Evolutionary conservation across 192 early-diverging fungal genomes (phyloP), one percentile per base, ranked within the genome.

Genomic region (Allomyces javanicus): DNA sequence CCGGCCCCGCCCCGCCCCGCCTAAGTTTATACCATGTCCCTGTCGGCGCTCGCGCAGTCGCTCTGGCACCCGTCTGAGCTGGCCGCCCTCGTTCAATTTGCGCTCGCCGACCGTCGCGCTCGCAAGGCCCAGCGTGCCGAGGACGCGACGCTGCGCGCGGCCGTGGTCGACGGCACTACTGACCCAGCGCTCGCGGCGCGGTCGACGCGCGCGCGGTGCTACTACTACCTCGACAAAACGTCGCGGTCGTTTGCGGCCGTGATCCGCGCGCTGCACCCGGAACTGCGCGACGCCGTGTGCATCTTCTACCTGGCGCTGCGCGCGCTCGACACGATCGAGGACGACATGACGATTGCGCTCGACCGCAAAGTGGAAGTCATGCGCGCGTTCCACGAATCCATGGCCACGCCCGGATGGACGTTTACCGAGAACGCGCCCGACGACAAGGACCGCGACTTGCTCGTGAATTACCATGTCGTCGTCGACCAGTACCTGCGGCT

Each of bases 251-350:
- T 97, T 75, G 85, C 92, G 24, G 84, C 89, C 27, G 95, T 99
- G 64, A 99, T 97, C 77, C 87, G 89, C 74, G 85, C 86, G 66
- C 75, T 92, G 63, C 78, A 89, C 72, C 84, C 85, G 25, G 85
- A 80, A 44, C 77, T 91, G 24, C 85, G 87, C 67, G 88, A 91
- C 68, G 82, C 75, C 72, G 81, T 97, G 62, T 97, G 95, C 73
- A 69, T 99, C 65, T 97, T 98, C 75, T 99, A 99, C 75, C 80
- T 99, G 64, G 79, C 94, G 43, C 81, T 99, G 67, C 86, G 96
- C 43, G 96, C 90, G 17, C 81, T 99, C 62, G 96, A 99, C 74
- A 99, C 96, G 3, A 83, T 99, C 66, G 96, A 99, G 77, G 96
- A 99, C 77, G 96, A 99, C 69, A 95, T 99, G 93, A 88, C 89